Percentiles rank a stretch among this genome's conserved stretches.
These are phyloP conservation scores for Globisporangium heterothallicum DNA, from an alignment of 352 stramenopile species.

Conservation along the genomic window DNA sequence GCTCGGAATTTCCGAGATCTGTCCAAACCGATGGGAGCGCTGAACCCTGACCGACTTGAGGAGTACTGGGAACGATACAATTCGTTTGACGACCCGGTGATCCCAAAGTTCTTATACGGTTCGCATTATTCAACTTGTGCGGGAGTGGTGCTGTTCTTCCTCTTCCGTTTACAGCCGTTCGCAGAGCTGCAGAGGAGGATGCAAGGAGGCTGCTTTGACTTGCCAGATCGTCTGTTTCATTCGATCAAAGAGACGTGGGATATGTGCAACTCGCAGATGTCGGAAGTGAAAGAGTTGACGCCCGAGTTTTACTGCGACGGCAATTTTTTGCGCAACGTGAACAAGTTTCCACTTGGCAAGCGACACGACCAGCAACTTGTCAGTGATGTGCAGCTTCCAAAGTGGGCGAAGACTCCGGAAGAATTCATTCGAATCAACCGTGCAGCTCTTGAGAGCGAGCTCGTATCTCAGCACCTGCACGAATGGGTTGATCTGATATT, in stretches of 20 bases:
- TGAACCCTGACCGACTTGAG: constrained; percentile 91
- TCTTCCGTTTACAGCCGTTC: constrained; percentile 98
- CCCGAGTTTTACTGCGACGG: constrained; percentile 96
- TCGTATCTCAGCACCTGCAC: constrained; percentile 96
- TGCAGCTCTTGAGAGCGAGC: constrained; percentile 96
- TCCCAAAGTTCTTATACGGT: constrained; percentile 87
- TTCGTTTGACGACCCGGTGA: constrained; percentile 85
- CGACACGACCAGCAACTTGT: constrained; percentile 74
- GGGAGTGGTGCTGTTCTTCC: constrained; percentile 98
- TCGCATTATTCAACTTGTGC: constrained; percentile 97
- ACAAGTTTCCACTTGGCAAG: constrained; percentile 94
- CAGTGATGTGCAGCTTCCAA: constrained; percentile 94
- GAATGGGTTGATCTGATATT: constrained; percentile 99
- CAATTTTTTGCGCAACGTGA: constrained; percentile 96
- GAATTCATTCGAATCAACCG: constrained; percentile 96
- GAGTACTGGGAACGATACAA: constrained; percentile 96
- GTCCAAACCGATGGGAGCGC: constrained; percentile 96
- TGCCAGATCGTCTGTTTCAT: constrained; percentile 96
- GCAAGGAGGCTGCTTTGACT: constrained; percentile 96
- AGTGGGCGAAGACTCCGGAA: constrained; percentile 93
- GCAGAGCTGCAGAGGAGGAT: constrained; percentile 95
- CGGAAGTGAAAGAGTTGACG: constrained; percentile 99
- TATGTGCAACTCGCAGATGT: constrained; percentile 96
- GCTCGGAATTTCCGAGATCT: constrained; percentile 94
- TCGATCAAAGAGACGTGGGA: constrained; percentile 95